Conservation (phyloP, 2,329 filamentous ascomycete species). For the Botrytis deweyae region DNA sequence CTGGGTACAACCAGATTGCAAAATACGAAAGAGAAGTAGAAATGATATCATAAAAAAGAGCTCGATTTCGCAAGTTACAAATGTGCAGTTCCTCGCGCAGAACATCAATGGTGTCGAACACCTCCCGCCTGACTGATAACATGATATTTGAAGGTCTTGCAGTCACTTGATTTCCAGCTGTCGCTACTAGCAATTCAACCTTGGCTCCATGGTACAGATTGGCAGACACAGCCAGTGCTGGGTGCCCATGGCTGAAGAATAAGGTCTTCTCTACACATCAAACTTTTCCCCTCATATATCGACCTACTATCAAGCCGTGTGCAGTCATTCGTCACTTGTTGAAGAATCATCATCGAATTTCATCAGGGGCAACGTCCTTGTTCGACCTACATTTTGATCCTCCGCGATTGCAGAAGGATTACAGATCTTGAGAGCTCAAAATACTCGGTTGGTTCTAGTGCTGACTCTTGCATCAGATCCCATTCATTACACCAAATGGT, state of each 20-base stretch:
- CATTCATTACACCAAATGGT: neutral
- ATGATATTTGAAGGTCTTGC: neutral
- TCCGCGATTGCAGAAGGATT: conserved; percentile 6
- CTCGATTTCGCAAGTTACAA: neutral
- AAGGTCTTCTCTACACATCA: neutral
- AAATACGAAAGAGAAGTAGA: neutral
- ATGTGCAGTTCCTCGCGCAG: neutral
- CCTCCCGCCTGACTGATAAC: neutral
- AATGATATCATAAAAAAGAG: neutral
- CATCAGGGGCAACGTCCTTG: neutral
- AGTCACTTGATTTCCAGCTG: conserved; percentile 4
- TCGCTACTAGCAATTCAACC: neutral
- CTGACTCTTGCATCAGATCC: conserved; percentile 1
- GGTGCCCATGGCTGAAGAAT: neutral
- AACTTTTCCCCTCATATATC: neutral
- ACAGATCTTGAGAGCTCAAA: neutral
- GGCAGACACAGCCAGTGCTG: neutral
- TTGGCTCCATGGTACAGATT: neutral
- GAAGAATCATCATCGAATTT: neutral
- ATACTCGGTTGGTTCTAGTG: neutral
- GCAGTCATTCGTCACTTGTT: neutral
- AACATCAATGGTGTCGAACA: too few relatives aligned
- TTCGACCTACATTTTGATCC: neutral
- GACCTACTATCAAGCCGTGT: neutral
- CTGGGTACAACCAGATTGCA: neutral